Evolutionary conservation across 495 filamentous ascomycete species (phyloP), one percentile per base, ranked within the genome.

Genomic region (Podospora conica): DNA sequence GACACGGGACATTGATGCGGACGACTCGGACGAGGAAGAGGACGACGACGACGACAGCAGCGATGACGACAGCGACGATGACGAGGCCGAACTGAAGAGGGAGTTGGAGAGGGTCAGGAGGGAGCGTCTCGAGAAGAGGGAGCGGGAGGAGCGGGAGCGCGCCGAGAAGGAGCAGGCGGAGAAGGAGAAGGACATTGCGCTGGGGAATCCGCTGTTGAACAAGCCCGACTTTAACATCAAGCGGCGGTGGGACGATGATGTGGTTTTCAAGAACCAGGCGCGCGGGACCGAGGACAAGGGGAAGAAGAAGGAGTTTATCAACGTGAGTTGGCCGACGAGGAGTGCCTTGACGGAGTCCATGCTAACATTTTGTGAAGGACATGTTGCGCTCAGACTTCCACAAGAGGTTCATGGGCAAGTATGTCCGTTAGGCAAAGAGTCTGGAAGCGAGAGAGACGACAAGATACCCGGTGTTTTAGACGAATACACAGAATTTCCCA

Each of bases 181-280:
- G 71, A 84, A 90, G 31, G 95, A 97, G 76, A 81, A 86, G 63
- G 91, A 97, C 65, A 96, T 98, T 69, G 94, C 95, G 25, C 80
- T 90, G 58, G 95, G 95, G 18, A 98, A 98, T 74, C 96, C 95
- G 20, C 78, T 98, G 53, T 82, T 98, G 25, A 97, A 97, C 70
- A 84, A 83, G 65, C 70, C 80, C 15, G 88, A 91, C 67, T 92
- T 90, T 72, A 87, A 86, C 53, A 82, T 91, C 63, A 92, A 91
- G 80, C 79, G 91, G 71, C 85, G 93, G 73, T 98, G 95, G 95
- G 95, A 98, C 70, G 95, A 98, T 67, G 95, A 98, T 80, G 95
- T 98, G n/a, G 92, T 98, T 20, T 98, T 98, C 80, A 97, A 96
- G 81, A 98, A 98, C 77, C 95, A 98, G 77, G 95, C 93, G 31